Percentiles rank a stretch among this genome's conserved stretches.
phyloP scores from a whole-genome alignment of 2,329 filamentous ascomycete genomes.

The Cladosporium sphaerospermum region DNA sequence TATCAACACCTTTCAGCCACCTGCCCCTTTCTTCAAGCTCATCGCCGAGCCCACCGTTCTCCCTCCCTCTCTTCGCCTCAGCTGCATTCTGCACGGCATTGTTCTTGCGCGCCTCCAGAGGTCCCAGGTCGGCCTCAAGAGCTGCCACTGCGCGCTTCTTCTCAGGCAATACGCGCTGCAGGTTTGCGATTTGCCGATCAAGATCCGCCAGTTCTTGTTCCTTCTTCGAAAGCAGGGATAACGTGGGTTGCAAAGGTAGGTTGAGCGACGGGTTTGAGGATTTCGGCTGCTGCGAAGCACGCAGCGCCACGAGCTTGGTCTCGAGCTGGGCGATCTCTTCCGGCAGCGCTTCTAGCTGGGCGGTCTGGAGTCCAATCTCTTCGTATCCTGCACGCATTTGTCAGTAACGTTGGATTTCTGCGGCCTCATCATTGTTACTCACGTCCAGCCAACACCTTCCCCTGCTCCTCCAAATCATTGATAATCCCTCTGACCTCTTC shows the following conservation, averaged over 20 bases:
- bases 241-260: conserved; percentile 40
- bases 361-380: conserved; percentile 46
- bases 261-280: conserved; percentile 33
- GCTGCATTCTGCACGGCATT: conserved; percentile 57
- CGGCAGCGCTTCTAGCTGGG: conserved; percentile 47
- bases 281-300: conserved; percentile 31
- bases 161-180: conserved; percentile 56
- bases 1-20: conserved; percentile 68
- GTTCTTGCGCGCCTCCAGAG: conserved; percentile 60
- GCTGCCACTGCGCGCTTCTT: conserved; percentile 63
- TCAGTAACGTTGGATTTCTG: not conserved
- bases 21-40: conserved; percentile 69
- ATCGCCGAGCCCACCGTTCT: conserved; percentile 59
- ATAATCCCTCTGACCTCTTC: conserved; percentile 69
- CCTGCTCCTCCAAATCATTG: conserved; percentile 61
- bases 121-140: conserved; percentile 60
- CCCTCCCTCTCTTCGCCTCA: conserved; percentile 63
- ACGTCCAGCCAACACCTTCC: conserved; percentile 51
- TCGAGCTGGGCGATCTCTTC: conserved; percentile 47
- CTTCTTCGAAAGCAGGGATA: conserved; percentile 33
- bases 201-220: conserved; percentile 37
- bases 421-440: conserved; percentile 21
- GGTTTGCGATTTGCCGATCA: conserved; percentile 39
- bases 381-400: conserved; percentile 42
- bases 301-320: conserved; percentile 43